Percentiles rank a stretch among this genome's conserved stretches.
phyloP scores from a whole-genome alignment of 2,329 filamentous ascomycete species.

The Calonectria henricotiae region DNA sequence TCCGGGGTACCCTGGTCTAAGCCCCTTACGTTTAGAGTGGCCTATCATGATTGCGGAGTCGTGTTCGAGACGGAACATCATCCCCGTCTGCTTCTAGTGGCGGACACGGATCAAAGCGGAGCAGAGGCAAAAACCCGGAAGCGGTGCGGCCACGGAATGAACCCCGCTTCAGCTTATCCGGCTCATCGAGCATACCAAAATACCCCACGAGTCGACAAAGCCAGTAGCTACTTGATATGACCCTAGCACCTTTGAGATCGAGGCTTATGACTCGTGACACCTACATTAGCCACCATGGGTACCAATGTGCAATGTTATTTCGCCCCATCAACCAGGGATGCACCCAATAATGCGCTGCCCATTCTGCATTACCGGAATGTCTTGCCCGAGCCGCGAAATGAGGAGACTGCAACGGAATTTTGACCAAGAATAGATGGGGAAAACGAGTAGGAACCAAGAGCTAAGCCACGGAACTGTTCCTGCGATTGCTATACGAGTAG shows the following conservation, averaged over 20 bases:
- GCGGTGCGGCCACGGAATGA: conserved; percentile 25
- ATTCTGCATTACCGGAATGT: conserved; percentile 47
- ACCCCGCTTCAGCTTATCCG: conserved; percentile 23
- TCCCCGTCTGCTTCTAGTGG: background rate
- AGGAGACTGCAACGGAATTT: conserved; percentile 38
- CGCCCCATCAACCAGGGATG: conserved; percentile 39
- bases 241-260: background rate
- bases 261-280: background rate
- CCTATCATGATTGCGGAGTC: background rate
- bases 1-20: background rate
- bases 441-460: conserved; percentile 41
- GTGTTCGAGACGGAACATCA: background rate
- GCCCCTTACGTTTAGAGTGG: background rate
- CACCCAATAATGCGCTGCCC: conserved; percentile 45
- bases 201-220: background rate
- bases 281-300: conserved; percentile 28
- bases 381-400: conserved; percentile 37
- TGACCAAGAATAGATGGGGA: conserved; percentile 48
- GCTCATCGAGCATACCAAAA: background rate
- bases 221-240: background rate
- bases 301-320: conserved; percentile 42
- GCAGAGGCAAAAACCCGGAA: conserved; percentile 19
- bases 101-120: conserved; percentile 15
- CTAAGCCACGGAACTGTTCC: too few relatives aligned
- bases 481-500: too few relatives aligned